Evolutionary conservation across 108 stramenopile genomes (phyloP).

Genomic region (Cyclotella sp.): DNA sequence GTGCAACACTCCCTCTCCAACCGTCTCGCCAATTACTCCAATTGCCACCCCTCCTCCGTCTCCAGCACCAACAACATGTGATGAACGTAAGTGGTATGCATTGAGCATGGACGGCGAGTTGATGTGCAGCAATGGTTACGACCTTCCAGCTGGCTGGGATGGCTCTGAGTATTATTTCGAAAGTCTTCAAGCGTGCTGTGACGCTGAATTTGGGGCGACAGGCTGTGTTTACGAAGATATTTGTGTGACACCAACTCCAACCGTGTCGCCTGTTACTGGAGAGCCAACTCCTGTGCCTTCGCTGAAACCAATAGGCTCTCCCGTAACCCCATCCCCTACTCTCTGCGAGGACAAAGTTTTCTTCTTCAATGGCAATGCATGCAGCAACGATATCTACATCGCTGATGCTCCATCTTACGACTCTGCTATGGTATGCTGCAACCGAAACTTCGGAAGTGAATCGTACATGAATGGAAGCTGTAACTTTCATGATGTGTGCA

Average conservation of each 20-base stretch:
- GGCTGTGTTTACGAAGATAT: not conserved
- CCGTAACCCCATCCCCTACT: conserved; percentile 4
- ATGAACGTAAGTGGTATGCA: conserved; percentile 14
- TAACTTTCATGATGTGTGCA: conserved; percentile 6
- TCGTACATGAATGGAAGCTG: not conserved
- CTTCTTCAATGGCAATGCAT: conserved; percentile 1
- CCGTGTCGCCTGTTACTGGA: not conserved
- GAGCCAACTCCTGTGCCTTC: not conserved
- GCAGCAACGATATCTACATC: conserved; percentile 3
- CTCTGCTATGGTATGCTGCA: conserved; percentile 9
- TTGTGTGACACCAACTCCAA: conserved; percentile 1
- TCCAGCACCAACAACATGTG: not conserved
- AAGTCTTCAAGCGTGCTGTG: not conserved
- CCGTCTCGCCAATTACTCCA: not conserved
- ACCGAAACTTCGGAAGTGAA: conserved; percentile 9
- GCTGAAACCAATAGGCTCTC: not conserved
- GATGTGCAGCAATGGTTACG: conserved; percentile 3
- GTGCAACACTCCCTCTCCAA: not conserved
- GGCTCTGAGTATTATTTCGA: conserved; percentile 8
- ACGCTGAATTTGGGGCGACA: not conserved
- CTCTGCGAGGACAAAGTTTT: not conserved
- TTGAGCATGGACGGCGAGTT: not conserved
- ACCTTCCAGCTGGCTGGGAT: not conserved
- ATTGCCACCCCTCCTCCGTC: not conserved
- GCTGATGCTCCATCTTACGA: conserved; percentile 4